phyloP scores from a whole-genome alignment of 176 grass and related monocot genomes.

The Carex parvula region DNA sequence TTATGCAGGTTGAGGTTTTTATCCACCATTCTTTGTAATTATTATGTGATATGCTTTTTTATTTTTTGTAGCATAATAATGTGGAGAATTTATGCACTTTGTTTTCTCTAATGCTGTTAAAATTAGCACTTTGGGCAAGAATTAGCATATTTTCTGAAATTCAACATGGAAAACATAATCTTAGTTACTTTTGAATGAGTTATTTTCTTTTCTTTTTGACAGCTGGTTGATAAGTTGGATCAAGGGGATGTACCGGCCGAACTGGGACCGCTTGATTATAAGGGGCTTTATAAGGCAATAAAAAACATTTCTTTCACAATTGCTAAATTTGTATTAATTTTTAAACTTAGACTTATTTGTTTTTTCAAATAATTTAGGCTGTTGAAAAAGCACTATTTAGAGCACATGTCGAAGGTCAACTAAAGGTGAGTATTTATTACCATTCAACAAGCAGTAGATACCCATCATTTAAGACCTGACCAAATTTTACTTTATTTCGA shows the following conservation, averaged over 20 bases:
- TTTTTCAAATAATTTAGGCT: constrained; percentile 52
- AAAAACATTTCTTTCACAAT: constrained; percentile 14
- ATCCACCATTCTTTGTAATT: constrained; percentile 17
- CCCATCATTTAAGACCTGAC: neutral
- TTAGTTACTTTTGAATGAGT: neutral
- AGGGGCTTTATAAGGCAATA: constrained; percentile 69
- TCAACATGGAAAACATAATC: neutral
- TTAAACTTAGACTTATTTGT: constrained; percentile 18
- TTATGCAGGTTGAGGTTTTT: constrained; percentile 72
- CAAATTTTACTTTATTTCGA: constrained; percentile 22
- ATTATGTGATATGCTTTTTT: neutral
- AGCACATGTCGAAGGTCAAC: constrained; percentile 98
- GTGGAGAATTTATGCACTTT: neutral
- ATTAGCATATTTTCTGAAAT: neutral
- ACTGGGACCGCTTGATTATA: constrained; percentile 88
- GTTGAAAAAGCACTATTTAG: constrained; percentile 83
- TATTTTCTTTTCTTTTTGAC: constrained; percentile 35
- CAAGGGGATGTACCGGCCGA: constrained; percentile 70
- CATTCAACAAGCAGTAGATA: neutral
- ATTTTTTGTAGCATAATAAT: neutral
- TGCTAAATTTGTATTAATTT: constrained; percentile 23
- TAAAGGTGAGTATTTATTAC: constrained; percentile 63
- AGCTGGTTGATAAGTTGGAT: constrained; percentile 98
- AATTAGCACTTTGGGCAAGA: neutral
- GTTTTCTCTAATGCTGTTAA: neutral